Evolutionary conservation across 192 early-diverging fungal genomes (phyloP), one percentile per base, ranked within the genome.

Genomic region (Rhizophagus sp.): DNA sequence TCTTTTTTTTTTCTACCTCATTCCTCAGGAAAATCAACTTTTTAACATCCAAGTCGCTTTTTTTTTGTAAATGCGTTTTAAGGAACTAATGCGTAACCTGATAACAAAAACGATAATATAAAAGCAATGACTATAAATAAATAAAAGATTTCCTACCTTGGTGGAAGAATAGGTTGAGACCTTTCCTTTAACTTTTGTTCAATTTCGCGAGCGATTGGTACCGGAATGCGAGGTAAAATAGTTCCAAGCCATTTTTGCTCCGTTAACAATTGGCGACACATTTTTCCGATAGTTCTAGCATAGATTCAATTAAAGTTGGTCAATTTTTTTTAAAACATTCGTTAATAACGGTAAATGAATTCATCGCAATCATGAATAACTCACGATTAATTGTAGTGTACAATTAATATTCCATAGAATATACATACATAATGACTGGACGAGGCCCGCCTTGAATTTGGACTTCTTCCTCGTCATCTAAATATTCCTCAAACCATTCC

Each of bases 171-270:
- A 24, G 78, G 78, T 79, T 70, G 64, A 30, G 47, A 69, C 11
- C 24, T 57, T 63, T 69, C 78, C 25, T 87, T 84, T 47, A 96
- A 64, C 63, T 94, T 94, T 62, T 87, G 81, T 63, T 90, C 89
- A 57, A 96, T 82, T 57, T 94, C 92, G 27, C 93, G 87, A 19
- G 93, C 93, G 77, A 96, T 91, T 11, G 92, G 90, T 1, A 95
- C 91, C 0, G 95, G 95, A 75, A 96, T 96, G 67, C 95, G 87
- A 19, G 95, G 95, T 27, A 96, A 75, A 62, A 96, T 94, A 11
- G 93, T 94, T 5, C 93, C 93, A 25, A 90, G 79, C 83, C 90
- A 96, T 82, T 96, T 96, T 79, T 89, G 86, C 3, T 95, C 94
- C 22, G 88, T 90, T 24, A 96, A 75, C 33, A 96, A 86, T 75